Base-by-base conservation (phyloP, 768 basidiomycete species). In the Termitomyces sp. region DNA sequence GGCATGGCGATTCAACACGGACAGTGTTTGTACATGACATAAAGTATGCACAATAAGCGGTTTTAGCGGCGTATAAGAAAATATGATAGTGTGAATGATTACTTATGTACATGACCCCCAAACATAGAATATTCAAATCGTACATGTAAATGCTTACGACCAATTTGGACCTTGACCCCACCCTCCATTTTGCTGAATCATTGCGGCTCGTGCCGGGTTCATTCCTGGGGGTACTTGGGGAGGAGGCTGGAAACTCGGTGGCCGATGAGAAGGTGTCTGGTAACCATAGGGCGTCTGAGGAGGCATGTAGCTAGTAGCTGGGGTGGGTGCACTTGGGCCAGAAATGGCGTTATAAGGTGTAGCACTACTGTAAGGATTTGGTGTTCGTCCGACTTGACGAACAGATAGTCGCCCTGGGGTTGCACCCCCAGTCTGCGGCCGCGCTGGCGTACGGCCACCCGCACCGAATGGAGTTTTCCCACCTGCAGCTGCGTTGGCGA, bases 21-120 rank as follows among this genome's bases (percentile, higher is more conserved):
- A 94, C 92, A 14, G 88, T 97, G 12, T 87, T 96, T 68, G 86
- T 97, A 42, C 93, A 96, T 70, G 92, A 95, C 67, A 85, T 97
- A 69, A 92, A 86, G 65, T 52, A 42, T 51, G 40, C 51, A 58
- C 43, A 38, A 59, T 61, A 58, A 24, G 18, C 24, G 33, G 38
- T 56, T 36, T 51, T 20, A 36, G 32, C 3, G 24, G 51, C 16
- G 36, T 38, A 18, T 26, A 52, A 40, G 38, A 16, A 42, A 8
- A 28, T 40, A 40, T 28, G 18, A 52, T 40, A 42, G 38, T 42
- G 38, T 40, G 40, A 42, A 53, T 53, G n/a, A 40, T 42, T 42
- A 20, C n/a, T 52, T 36, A 52, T 53, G 45, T 61, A 62, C 60
- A 59, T 42, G 42, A 43, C 33, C 22, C 32, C 33, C 42, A 30